Conservation (phyloP, 2,329 filamentous ascomycete species). For the Lasiodiplodia citricola region DNA sequence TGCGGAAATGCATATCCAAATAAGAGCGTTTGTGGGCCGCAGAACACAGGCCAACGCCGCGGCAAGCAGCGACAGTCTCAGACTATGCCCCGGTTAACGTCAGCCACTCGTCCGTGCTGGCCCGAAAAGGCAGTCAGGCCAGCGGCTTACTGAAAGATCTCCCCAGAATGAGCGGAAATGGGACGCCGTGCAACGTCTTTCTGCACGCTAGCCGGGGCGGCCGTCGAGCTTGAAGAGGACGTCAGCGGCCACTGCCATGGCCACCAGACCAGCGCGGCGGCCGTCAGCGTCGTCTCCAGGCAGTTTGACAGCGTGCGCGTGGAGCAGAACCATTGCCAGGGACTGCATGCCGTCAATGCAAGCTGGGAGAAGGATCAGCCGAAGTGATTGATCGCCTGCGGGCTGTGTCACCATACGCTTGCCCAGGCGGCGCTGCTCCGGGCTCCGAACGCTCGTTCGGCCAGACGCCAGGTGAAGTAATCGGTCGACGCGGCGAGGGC, state of each 20-base stretch:
- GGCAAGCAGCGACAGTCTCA: slow-evolving; percentile 67
- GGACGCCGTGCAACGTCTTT: slow-evolving; percentile 18
- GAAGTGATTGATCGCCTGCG: slow-evolving; percentile 21
- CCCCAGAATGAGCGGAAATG: not conserved
- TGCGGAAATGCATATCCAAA: slow-evolving; percentile 75
- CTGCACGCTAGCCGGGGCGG: slow-evolving; percentile 5
- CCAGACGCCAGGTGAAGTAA: slow-evolving; percentile 86
- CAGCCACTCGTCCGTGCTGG: slow-evolving; percentile 4
- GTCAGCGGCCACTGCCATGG: slow-evolving; percentile 72
- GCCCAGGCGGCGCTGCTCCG: slow-evolving; percentile 69
- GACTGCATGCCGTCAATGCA: slow-evolving; percentile 72
- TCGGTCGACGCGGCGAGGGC: slow-evolving; percentile 78
- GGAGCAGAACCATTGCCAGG: slow-evolving; percentile 97
- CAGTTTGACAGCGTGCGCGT: slow-evolving; percentile 94
- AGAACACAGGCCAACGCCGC: slow-evolving; percentile 84
- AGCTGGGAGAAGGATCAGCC: slow-evolving; percentile 56
- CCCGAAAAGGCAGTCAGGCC: slow-evolving; percentile 17
- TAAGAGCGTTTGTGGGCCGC: slow-evolving; percentile 84
- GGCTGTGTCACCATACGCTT: slow-evolving; percentile 61
- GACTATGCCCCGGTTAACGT: slow-evolving; percentile 33
- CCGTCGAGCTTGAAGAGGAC: slow-evolving; percentile 5
- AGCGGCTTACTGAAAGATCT: slow-evolving; percentile 20
- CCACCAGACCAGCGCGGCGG: slow-evolving; percentile 80
- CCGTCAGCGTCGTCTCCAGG: slow-evolving; percentile 85
- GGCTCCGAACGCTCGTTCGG: slow-evolving; percentile 72